These are phyloP conservation scores for Candida qinlingensis DNA, from an alignment of 805 yeast species.

Conservation along the genomic window DNA sequence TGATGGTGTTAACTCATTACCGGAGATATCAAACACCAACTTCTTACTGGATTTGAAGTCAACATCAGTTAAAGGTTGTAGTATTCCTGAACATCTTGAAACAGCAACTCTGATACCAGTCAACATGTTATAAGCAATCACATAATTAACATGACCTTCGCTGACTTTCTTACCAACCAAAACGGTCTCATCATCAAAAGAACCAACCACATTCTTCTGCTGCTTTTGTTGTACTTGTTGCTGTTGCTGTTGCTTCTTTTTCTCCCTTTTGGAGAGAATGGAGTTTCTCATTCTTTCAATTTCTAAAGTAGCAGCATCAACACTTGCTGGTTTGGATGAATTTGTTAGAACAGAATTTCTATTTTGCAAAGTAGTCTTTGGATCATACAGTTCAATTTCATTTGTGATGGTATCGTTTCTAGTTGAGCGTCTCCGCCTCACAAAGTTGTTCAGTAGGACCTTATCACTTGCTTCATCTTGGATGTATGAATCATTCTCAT, in stretches of 20 bases:
- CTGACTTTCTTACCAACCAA: slow-evolving; percentile 75
- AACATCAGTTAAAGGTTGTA: slow-evolving; percentile 60
- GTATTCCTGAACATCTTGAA: slow-evolving; percentile 81
- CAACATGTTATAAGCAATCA: slow-evolving; percentile 94
- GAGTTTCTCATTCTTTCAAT: slow-evolving; percentile 47
- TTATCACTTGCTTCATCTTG: slow-evolving; percentile 30
- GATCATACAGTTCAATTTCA: neutral
- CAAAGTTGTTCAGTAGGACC: slow-evolving; percentile 29
- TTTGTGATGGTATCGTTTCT: slow-evolving; percentile 3
- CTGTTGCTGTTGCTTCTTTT: slow-evolving; percentile 29
- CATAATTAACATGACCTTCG: slow-evolving; percentile 91
- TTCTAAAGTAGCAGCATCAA: slow-evolving; percentile 39
- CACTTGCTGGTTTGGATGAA: slow-evolving; percentile 20
- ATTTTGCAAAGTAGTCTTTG: slow-evolving; percentile 1
- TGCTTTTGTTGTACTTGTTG: neutral
- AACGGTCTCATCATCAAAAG: slow-evolving; percentile 48
- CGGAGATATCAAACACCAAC: slow-evolving; percentile 79
- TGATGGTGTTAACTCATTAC: slow-evolving; percentile 87
- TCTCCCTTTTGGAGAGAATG: slow-evolving; percentile 37
- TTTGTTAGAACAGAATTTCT: slow-evolving; percentile 18
- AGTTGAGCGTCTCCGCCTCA: slow-evolving; percentile 17
- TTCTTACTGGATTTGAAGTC: slow-evolving; percentile 76
- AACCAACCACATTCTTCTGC: slow-evolving; percentile 6
- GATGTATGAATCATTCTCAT: slow-evolving; percentile 30
- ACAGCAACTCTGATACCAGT: slow-evolving; percentile 96